These are phyloP conservation scores for Erysiphe neolycopersici DNA, from an alignment of 2,329 filamentous ascomycete species.

Conservation along the genomic window DNA sequence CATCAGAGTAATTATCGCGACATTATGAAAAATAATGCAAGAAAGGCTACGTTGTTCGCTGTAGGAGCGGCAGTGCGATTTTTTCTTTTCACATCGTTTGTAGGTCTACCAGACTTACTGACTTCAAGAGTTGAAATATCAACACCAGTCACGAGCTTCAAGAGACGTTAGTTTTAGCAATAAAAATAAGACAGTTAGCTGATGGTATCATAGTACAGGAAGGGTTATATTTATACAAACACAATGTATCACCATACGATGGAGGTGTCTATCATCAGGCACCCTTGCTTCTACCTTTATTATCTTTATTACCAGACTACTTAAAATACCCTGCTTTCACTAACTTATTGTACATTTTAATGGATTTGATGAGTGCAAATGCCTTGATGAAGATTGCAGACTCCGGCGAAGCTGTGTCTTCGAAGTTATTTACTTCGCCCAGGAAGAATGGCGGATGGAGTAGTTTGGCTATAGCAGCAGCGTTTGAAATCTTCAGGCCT, in stretches of 20 bases:
- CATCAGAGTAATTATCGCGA: not conserved
- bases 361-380: constrained; percentile 62
- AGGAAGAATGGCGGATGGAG: constrained; percentile 50
- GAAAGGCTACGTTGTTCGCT: constrained; percentile 42
- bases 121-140: constrained; percentile 88
- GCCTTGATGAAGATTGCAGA: constrained; percentile 57
- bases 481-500: constrained; percentile 23
- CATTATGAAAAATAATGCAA: constrained; percentile 25
- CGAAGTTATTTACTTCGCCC: constrained; percentile 51
- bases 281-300: constrained; percentile 70
- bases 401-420: constrained; percentile 51
- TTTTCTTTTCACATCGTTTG: constrained; percentile 55
- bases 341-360: constrained; percentile 49
- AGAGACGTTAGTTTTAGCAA: constrained; percentile 44
- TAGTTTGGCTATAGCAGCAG: constrained; percentile 48
- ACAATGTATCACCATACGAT: constrained; percentile 92
- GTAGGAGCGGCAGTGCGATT: constrained; percentile 57
- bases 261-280: constrained; percentile 66
- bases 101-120: constrained; percentile 57
- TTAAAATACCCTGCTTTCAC: constrained; percentile 43
- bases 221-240: constrained; percentile 81
- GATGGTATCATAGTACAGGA: constrained; percentile 46
- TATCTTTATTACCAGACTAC: constrained; percentile 59
- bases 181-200: not conserved
- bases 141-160: constrained; percentile 93